Percentiles rank a stretch among this genome's conserved stretches.
Conservation (phyloP, 2,329 filamentous ascomycete genomes). For the Cercospora sesami region DNA sequence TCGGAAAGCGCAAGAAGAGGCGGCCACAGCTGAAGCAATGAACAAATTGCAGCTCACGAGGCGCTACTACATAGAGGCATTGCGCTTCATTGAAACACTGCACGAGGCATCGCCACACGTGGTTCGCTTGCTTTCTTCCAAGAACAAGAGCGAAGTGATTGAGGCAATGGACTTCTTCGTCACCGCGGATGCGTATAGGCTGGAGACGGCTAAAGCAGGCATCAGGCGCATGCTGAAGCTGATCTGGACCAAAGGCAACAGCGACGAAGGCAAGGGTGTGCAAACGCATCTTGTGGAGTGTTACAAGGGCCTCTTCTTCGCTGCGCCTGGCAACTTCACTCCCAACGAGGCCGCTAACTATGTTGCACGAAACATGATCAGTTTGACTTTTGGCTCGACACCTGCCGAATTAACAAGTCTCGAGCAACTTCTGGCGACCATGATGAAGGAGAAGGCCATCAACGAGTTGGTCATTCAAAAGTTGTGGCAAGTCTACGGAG, state of each 20-base stretch:
- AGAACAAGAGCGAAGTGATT: conserved; percentile 97
- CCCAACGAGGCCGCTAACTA: conserved; percentile 92
- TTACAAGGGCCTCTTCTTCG: conserved; percentile 94
- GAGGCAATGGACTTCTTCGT: conserved; percentile 99
- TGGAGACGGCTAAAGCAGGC: conserved; percentile 87
- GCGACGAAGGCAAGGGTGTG: conserved; percentile 96
- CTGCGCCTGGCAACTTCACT: conserved; percentile 84
- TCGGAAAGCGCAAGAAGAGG: conserved; percentile 79
- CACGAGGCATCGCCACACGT: conserved; percentile 78
- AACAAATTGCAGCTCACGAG: conserved; percentile 83
- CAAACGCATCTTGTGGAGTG: conserved; percentile 96
- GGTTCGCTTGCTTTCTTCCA: conserved; percentile 84
- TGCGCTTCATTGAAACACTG: conserved; percentile 89
- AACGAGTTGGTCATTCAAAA: conserved; percentile 84
- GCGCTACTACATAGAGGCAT: conserved; percentile 88
- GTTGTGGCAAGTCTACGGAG: conserved; percentile 95
- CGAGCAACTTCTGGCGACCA: conserved; percentile 90
- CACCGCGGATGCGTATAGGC: conserved; percentile 90
- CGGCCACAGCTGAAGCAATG: conserved; percentile 83
- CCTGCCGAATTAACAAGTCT: conserved; percentile 92
- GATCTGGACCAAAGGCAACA: conserved; percentile 99
- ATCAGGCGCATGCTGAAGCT: conserved; percentile 94
- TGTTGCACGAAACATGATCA: conserved; percentile 98
- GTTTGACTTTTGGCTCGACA: conserved; percentile 91
- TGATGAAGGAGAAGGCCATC: conserved; percentile 93